Evolutionary conservation across 2,329 filamentous ascomycete species (phyloP), one percentile per base, ranked within the genome.

Genomic region (Alternaria triticina): DNA sequence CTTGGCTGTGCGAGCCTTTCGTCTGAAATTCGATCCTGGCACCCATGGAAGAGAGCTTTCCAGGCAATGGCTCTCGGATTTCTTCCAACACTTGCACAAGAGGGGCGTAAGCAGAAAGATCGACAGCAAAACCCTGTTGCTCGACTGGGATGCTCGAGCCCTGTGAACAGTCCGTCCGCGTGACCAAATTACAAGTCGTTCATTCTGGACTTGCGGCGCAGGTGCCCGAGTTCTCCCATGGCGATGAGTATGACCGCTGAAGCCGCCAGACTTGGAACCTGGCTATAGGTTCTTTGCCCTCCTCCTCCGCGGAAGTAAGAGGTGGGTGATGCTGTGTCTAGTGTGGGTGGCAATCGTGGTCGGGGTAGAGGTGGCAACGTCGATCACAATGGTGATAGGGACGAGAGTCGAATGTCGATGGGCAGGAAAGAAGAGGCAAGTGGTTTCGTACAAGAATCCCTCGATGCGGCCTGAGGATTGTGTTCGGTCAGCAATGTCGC

Each of bases 231-330:
- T 40, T 17, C 4, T 40, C 36, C 36, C n/a, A 0, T 40, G 36
- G 36, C 1, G 36, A 40, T 0, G 36, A 11, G n/a, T 17, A 17
- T 10, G 36, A 40, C 36, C 36, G 36, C 36, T 40, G 36, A 40
- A 40, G 15, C n/a, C 36, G 36, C 36, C 36, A n/a, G 9, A 2
- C 36, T 17, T 40, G 36, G 36, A 1, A 40, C 15, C 36, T 0
- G 0, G n/a, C 36, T 40, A 1, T 3, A 0, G 11, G 0, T 40
- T 40, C 36, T 40, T 40, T 11, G n/a, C 15, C 1, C 1, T 0
- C n/a, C 36, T 40, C 15, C n/a, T 40, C n/a, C 36, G n/a, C 36
- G 36, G 36, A 0, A 0, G 9, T 40, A 40, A 17, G 36, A 40
- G 36, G 36, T 1, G 15, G 36, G 6, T 0, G 36, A 40, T 17